phyloP scores from a whole-genome alignment of 495 filamentous ascomycete species.

The Saxophila tyrrhenica region DNA sequence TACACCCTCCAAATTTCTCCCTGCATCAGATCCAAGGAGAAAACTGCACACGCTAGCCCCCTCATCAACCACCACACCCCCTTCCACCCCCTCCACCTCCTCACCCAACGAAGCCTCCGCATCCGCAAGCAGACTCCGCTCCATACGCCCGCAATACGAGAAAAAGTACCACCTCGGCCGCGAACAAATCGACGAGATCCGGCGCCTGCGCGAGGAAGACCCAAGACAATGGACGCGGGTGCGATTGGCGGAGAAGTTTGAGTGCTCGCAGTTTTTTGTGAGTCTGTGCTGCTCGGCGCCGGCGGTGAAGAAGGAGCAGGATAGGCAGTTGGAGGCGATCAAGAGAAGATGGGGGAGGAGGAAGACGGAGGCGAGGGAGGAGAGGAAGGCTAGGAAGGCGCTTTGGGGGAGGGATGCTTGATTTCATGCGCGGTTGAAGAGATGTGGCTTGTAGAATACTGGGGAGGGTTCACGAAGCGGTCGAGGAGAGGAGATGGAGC shows the following conservation, averaged over 20 bases:
- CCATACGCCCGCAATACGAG: constrained; percentile 39
- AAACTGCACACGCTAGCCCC: constrained; percentile 35
- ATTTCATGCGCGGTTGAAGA: background rate
- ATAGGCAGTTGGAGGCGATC: constrained; percentile 42
- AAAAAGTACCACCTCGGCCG: constrained; percentile 67
- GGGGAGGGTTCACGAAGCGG: too few species aligned
- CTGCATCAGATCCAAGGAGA: constrained; percentile 61
- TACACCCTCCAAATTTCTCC: constrained; percentile 85
- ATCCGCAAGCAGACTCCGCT: constrained; percentile 15
- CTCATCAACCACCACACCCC: background rate
- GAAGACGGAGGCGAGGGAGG: constrained; percentile 60
- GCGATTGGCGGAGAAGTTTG: constrained; percentile 59
- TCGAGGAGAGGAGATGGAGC: too few species aligned
- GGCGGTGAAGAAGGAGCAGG: constrained; percentile 33
- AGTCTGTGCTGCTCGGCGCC: constrained; percentile 38
- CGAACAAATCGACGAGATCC: constrained; percentile 69
- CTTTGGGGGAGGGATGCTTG: constrained; percentile 41
- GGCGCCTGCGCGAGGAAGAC: constrained; percentile 52
- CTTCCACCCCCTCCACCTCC: constrained; percentile 1
- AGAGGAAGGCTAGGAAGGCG: constrained; percentile 55
- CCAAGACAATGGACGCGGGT: constrained; percentile 61
- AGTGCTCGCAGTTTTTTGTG: constrained; percentile 68
- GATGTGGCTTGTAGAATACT: too few species aligned
- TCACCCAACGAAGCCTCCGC: background rate
- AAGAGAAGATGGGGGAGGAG: constrained; percentile 64